phyloP scores from a whole-genome alignment of 768 basidiomycete genomes.

The Mycena olivaceomarginata region DNA sequence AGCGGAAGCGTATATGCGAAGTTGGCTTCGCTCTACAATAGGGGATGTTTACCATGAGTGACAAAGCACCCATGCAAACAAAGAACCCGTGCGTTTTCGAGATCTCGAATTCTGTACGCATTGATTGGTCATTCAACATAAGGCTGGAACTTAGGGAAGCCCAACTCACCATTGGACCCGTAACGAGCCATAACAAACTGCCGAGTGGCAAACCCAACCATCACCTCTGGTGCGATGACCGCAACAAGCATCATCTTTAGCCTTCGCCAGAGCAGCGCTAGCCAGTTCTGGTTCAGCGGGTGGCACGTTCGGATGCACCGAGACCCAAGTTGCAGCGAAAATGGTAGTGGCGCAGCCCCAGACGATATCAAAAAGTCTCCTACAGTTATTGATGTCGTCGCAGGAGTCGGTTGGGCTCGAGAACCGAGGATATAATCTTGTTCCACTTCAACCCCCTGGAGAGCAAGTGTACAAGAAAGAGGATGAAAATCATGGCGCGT shows the following conservation, averaged over 20 bases:
- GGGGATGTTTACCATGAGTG: conserved; percentile 2
- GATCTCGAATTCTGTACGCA: not conserved
- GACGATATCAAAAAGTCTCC: too few relatives aligned
- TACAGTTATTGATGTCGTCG: conserved; percentile 1
- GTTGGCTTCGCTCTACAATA: not conserved
- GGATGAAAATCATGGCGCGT: too few relatives aligned
- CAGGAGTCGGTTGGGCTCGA: conserved; percentile 1
- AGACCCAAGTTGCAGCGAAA: too few relatives aligned
- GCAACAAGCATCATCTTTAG: too few relatives aligned
- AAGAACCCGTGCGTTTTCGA: conserved; percentile 5
- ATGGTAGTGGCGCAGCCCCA: too few relatives aligned
- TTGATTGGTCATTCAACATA: not conserved
- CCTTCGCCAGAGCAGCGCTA: too few relatives aligned
- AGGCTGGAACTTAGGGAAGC: not conserved
- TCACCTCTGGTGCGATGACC: too few relatives aligned
- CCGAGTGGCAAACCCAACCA: not conserved
- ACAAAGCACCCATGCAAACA: not conserved
- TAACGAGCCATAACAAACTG: not conserved
- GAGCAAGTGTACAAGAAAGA: not conserved
- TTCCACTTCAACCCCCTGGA: not conserved
- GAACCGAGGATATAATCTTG: not conserved
- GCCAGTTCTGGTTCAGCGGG: too few relatives aligned
- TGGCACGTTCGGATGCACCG: too few relatives aligned
- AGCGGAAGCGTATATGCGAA: not conserved
- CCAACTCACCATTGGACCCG: not conserved